Evolutionary conservation across 108 stramenopile genomes (phyloP), one percentile per base, ranked within the genome.

Genomic region (Nannochloropsis gaditana): DNA sequence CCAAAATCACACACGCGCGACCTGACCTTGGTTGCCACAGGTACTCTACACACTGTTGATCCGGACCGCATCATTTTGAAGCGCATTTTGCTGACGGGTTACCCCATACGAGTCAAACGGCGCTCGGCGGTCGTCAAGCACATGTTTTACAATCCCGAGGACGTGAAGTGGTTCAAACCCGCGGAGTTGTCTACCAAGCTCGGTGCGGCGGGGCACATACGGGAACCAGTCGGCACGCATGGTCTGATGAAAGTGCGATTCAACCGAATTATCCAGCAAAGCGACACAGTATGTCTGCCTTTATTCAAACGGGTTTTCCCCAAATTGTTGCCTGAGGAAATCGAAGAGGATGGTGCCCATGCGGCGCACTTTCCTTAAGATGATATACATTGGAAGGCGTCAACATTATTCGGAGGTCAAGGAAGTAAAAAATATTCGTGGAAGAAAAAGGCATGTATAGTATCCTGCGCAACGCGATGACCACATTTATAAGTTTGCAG

Each of bases 171-270:
- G 97, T 99, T 99, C 94, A 96, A 96, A 86, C 98, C 98, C 11
- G 96, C 98, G 21, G 96, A 94, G 80, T 90, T 99, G 44, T 88
- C 90, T 17, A 99, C 98, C 73, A 98, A 98, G 91, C 95, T 97
- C 86, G 99, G 99, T 9, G 91, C 98, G 82, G 91, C 94, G 85
- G 98, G 97, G 83, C 95, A 97, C 86, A 99, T 99, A 82, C 87
- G 93, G 79, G 93, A 97, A 82, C 94, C 97, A 59, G 93, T 98
- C 45, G 99, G 99, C 45, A 97, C 97, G 80, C 99, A 99, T 86
- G 99, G 99, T 44, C 93, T 96, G n/a, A 96, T 98, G 95, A 99
- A 99, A 90, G 96, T 96, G 84, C 91, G 94, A 1, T 98, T 99
- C 93, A 96, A 95, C 86, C 94, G 95, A 79, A 94, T 95, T 9